A percentile compares a stretch with the other conserved stretches of the same genome.
Conservation (phyloP, 192 early-diverging fungal genomes). For the Coemansia sp. region DNA sequence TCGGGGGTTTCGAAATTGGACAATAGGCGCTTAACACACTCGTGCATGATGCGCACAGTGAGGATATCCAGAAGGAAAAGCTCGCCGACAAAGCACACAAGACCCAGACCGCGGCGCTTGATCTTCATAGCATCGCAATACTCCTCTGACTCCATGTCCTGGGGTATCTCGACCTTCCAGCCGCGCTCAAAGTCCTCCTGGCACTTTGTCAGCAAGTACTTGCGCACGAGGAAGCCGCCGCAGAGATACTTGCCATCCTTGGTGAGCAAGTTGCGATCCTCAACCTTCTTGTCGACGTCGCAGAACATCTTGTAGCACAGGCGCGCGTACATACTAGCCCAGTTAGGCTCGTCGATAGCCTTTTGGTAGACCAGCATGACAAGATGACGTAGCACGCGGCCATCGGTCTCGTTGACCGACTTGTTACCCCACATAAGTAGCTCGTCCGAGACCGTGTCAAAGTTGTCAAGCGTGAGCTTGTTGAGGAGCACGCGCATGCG, state of each 20-base stretch:
- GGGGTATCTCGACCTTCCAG: constrained; percentile 82
- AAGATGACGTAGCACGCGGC: constrained; percentile 74
- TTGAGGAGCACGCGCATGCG: constrained; percentile 91
- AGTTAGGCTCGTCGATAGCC: constrained; percentile 91
- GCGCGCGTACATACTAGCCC: constrained; percentile 85
- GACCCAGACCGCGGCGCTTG: constrained; percentile 93
- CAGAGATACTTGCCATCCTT: constrained; percentile 58
- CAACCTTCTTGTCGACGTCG: constrained; percentile 57
- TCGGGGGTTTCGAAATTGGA: constrained; percentile 73
- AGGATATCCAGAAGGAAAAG: constrained; percentile 90
- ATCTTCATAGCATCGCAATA: constrained; percentile 85
- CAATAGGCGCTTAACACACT: constrained; percentile 85
- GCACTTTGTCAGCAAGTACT: constrained; percentile 88
- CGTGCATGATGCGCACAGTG: constrained; percentile 92
- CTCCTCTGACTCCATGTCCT: constrained; percentile 74
- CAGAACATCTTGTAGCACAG: constrained; percentile 84
- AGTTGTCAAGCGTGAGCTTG: constrained; percentile 97
- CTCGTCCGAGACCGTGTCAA: constrained; percentile 82
- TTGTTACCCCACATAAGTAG: constrained; percentile 79
- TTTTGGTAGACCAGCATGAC: constrained; percentile 92
- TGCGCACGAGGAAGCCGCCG: constrained; percentile 81
- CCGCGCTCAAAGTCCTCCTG: constrained; percentile 94
- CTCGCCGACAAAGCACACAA: constrained; percentile 93
- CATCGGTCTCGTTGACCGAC: constrained; percentile 66
- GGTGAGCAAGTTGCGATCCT: constrained; percentile 53